Percentiles rank a stretch among this genome's conserved stretches.
These are phyloP conservation scores for Sclerotinia subarctica DNA, from an alignment of 2,329 filamentous ascomycete species.

Conservation along the genomic window DNA sequence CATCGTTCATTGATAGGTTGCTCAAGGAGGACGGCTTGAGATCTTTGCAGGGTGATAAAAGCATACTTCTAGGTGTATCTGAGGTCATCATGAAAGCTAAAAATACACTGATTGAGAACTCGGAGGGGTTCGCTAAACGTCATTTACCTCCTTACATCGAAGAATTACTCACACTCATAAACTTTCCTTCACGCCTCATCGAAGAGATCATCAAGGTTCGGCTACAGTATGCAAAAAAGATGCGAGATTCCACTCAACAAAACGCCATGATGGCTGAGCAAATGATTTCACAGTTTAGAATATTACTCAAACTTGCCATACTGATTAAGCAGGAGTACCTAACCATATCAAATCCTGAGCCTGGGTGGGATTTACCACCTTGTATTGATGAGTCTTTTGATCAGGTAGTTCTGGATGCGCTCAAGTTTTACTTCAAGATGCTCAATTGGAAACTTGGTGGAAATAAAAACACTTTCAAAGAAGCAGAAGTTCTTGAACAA, in stretches of 20 bases:
- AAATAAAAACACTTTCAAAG: constrained; percentile 99
- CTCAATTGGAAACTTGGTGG: constrained; percentile 96
- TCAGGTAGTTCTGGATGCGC: constrained; percentile 80
- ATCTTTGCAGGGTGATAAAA: constrained; percentile 81
- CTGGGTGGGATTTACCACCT: constrained; percentile 91
- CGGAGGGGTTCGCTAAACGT: constrained; percentile 77
- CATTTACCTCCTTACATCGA: constrained; percentile 96
- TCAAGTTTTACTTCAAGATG: constrained; percentile 99
- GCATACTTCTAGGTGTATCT: constrained; percentile 80
- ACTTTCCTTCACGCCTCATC: constrained; percentile 91
- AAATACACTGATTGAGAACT: constrained; percentile 81
- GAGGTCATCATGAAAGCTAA: constrained; percentile 92
- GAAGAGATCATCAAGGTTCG: constrained; percentile 95
- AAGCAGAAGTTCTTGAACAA: constrained; percentile 93
- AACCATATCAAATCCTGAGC: constrained; percentile 77
- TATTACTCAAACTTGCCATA: constrained; percentile 85
- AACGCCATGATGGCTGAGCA: constrained; percentile 94
- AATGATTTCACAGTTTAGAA: constrained; percentile 96
- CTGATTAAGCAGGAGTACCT: constrained; percentile 89
- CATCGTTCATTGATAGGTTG: constrained; percentile 89
- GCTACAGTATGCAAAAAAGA: constrained; percentile 86
- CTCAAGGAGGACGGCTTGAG: constrained; percentile 94
- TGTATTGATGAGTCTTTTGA: constrained; percentile 98
- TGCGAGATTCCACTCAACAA: constrained; percentile 91
- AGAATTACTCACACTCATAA: constrained; percentile 91